phyloP scores from a whole-genome alignment of 192 early-diverging fungal genomes.

The Entophlyctis luteolus region DNA sequence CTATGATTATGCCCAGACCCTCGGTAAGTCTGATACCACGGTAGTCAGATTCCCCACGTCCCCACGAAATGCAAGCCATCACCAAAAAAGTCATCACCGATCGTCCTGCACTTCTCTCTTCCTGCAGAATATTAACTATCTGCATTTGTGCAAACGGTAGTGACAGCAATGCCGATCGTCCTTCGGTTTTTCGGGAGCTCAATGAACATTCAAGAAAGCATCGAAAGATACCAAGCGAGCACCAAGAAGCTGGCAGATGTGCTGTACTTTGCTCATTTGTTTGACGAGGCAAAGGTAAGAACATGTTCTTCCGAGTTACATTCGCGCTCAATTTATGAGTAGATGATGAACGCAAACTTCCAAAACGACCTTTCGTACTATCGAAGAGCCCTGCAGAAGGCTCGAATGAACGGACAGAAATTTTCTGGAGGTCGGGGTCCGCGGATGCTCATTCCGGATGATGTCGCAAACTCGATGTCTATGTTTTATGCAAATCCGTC shows the following conservation, averaged over 20 bases:
- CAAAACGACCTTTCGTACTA: constrained; percentile 99
- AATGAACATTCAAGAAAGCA: constrained; percentile 44
- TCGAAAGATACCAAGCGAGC: constrained; percentile 74
- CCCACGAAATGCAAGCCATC: no score
- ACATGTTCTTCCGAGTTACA: no score
- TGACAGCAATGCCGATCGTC: no score
- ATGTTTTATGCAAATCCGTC: constrained; percentile 95
- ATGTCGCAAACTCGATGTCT: constrained; percentile 89
- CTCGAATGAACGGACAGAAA: constrained; percentile 48
- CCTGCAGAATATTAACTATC: no score
- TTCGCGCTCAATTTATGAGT: no score
- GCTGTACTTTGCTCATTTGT: constrained; percentile 82
- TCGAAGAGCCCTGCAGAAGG: constrained; percentile 79
- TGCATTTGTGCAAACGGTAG: no score
- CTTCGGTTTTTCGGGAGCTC: constrained; percentile 61
- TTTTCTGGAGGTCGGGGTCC: constrained; percentile 48
- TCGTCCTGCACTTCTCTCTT: no score
- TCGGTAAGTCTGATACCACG: no score
- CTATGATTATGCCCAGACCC: constrained; percentile 71
- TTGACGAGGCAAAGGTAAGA: constrained; percentile 88
- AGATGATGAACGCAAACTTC: constrained; percentile 76
- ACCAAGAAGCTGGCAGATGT: constrained; percentile 77
- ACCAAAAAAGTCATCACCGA: no score
- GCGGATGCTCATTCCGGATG: constrained; percentile 55
- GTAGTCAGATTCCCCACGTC: no score